Percentiles rank a stretch among this genome's conserved stretches.
Conservation (phyloP, 352 stramenopile genomes). For the Phytophthora tubulina region DNA sequence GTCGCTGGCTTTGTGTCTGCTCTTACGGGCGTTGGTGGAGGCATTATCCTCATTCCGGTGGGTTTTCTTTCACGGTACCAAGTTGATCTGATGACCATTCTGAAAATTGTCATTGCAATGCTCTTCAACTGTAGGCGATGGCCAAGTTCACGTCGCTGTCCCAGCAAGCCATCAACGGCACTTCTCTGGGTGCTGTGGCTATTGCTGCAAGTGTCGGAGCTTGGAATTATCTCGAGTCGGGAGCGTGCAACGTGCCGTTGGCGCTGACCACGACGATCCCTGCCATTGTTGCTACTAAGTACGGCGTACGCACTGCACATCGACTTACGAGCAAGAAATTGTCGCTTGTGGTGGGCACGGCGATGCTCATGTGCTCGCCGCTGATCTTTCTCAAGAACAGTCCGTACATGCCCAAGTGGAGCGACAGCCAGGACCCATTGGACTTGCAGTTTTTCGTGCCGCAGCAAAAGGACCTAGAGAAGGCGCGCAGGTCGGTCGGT, state of each 20-base stretch:
- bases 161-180: slow-evolving; percentile 88
- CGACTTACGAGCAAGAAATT: slow-evolving; percentile 78
- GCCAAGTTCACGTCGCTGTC: slow-evolving; percentile 83
- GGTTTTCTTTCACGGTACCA: slow-evolving; percentile 3
- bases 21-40: slow-evolving; percentile 83
- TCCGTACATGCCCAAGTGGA: slow-evolving; percentile 81
- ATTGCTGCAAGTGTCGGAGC: slow-evolving; percentile 72
- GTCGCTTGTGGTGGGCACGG: slow-evolving; percentile 76
- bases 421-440: slow-evolving; percentile 54
- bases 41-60: slow-evolving; percentile 87
- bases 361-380: slow-evolving; percentile 82
- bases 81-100: not conserved
- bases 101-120: not conserved
- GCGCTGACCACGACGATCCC: slow-evolving; percentile 77
- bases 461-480: slow-evolving; percentile 43
- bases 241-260: slow-evolving; percentile 82
- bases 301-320: slow-evolving; percentile 83
- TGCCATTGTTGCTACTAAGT: slow-evolving; percentile 79
- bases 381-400: slow-evolving; percentile 90
- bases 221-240: slow-evolving; percentile 75
- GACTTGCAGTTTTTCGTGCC: slow-evolving; percentile 85
- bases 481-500: slow-evolving; percentile 7
- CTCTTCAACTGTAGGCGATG: slow-evolving; percentile 58
- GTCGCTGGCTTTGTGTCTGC: slow-evolving; percentile 79
- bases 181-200: slow-evolving; percentile 82